Base-by-base conservation (phyloP, 2,329 filamentous ascomycete genomes). In the Verticillium tricorpus region DNA sequence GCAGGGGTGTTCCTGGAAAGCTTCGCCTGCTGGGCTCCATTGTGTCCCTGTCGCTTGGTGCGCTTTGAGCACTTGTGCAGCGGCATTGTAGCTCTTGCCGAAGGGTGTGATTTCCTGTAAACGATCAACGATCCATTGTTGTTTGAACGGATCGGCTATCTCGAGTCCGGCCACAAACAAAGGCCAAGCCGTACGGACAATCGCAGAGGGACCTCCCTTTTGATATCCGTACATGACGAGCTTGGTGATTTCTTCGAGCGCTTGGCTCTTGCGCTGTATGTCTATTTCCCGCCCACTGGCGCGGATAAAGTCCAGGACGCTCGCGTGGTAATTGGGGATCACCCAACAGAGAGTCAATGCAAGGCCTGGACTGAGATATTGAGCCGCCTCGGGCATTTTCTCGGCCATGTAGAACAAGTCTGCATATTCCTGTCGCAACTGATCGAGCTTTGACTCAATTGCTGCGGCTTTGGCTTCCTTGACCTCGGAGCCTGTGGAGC, bases 81-180 rank as follows among this genome's bases (percentile, higher is more conserved):
- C 52, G 7, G 52, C 25, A 3, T 55, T 19, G 25, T 55, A 55
- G 52, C 52, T 55, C 52, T 25, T 55, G 3, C 52, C 52, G 25
- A 25, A 55, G 14, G 19, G 25, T 25, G n/a, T 4, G 14, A 55
- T 19, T 25, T 55, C 63, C 9, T 70, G 65, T 25, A 74, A 74
- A 1, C 72, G 68, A 9, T 69, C 67, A 14, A 76, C 58, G 17
- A 74, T 69, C 70, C 74, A 77, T 9, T 72, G 69, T 5, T 70
- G 72, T 31, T 76, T 70, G 5, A 72, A 61, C 3, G 68, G 62
- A 28, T 73, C 69, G 12, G 73, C 68, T 5, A 73, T 75, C 63
- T 76, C 72, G 7, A 77, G 63, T 7, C 70, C 73, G 5, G 69
- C 74, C n/a, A 73, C 67, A 60, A 76, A 74, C 6, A 76, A 64